Base-by-base conservation (phyloP, 495 filamentous ascomycete species). In the Aspergillus sparsus region DNA sequence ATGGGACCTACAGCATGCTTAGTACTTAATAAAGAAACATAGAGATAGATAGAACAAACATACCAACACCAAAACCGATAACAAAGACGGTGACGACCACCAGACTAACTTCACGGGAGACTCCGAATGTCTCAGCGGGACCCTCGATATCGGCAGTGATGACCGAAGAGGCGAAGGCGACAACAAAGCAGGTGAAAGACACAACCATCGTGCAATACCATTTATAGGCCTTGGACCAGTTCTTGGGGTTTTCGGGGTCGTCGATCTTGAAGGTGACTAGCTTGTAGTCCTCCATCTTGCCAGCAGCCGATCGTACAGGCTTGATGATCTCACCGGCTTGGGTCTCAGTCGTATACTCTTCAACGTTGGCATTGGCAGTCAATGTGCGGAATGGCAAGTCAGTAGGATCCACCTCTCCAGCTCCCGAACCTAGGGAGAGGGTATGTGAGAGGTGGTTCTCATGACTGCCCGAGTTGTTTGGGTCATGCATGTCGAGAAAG, bases 1-100 rank as follows among this genome's bases (percentile, higher is more conserved):
- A 93, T 89, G n/a, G 91, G 90, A 4, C 80, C 80, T 83, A 60
- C 34, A 53, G 15, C 11, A 9, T 15, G 47, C 53, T 73, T 51
- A 75, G 65, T 41, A 52, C 8, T 31, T 12, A 50, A n/a, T 13
- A 42, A 16, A 7, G 11, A 10, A 41, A 7, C 31, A 35, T 37
- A 6, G 21, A 37, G 0, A 33, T 10, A 12, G 31, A 5, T 18
- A 46, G 35, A 32, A 34, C 6, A n/a, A 41, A 70, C 75, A 64
- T 77, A 81, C 88, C 89, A 45, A 92, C 71, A 66, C 89, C 89
- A 65, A 92, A 92, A 15, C 90, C 90, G 60, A 93, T 75, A 15
- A 92, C 90, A 61, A 93, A 93, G 1, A 92, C 73, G 0, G 88
- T 87, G 44, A 93, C 83, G 41, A 76, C 79, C 1, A 93, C 70